phyloP scores from a whole-genome alignment of 306 rosid species.

The Sesbania bispinosa region DNA sequence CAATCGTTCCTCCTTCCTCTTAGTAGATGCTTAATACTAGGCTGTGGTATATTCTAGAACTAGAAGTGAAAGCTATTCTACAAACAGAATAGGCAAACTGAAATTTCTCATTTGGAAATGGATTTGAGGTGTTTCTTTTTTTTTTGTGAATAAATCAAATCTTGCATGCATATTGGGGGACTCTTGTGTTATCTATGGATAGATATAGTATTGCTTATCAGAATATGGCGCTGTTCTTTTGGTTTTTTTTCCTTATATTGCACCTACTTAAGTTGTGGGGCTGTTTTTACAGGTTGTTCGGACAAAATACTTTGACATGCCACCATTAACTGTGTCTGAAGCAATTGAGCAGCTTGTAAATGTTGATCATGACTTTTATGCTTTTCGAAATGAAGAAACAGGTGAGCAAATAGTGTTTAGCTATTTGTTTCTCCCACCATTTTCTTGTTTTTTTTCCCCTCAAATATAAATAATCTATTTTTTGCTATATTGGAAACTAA shows the following conservation, averaged over 20 bases:
- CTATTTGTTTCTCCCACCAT: background rate
- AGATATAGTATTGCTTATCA: background rate
- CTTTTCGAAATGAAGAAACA: constrained; percentile 89
- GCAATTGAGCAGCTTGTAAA: constrained; percentile 87
- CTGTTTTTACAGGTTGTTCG: constrained; percentile 68
- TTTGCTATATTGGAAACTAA: constrained; percentile 15
- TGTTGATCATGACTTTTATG: constrained; percentile 87
- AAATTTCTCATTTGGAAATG: background rate
- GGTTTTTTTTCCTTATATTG: background rate
- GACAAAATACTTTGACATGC: constrained; percentile 91
- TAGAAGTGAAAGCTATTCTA: background rate
- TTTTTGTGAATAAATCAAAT: background rate
- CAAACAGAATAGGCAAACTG: background rate
- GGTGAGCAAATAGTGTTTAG: constrained; percentile 38
- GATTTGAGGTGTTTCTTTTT: background rate
- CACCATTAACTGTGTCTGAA: constrained; percentile 85
- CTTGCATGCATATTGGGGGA: background rate
- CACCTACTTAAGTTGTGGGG: constrained; percentile 10
- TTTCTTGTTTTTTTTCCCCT: background rate
- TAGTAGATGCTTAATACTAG: background rate
- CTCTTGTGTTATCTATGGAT: background rate
- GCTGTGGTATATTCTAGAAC: background rate
- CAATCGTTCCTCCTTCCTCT: background rate
- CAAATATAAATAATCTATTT: background rate
- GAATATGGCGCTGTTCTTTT: background rate